Evolutionary conservation across 2,329 filamentous ascomycete genomes (phyloP), one percentile per base, ranked within the genome.

Genomic region (Cladorrhinum sp.): DNA sequence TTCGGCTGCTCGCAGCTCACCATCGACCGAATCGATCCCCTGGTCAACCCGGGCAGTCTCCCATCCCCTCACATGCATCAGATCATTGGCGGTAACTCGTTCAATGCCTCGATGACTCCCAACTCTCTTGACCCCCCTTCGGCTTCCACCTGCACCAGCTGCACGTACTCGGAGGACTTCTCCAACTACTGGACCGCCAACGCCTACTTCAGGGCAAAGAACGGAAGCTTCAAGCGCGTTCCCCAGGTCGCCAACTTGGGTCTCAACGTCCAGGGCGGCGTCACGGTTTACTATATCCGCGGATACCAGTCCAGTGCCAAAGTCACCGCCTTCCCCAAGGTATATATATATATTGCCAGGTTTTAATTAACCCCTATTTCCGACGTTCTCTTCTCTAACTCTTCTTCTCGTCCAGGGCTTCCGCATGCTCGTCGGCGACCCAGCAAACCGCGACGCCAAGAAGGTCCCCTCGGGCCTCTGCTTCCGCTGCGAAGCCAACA

Each of bases 121-220:
- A 50, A 56, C 30, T 36, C 55, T 18, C 50, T 18, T 5, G 49
- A 51, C n/a, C 72, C 72, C 18, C 70, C 70, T 2, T 65, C 64
- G 14, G 70, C 72, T 50, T 79, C 80, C 1, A 62, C 48, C 59
- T 64, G 62, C 59, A 64, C 62, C 16, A 62, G 55, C 7, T 64
- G 62, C 59, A 59, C 59, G 24, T 64, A 57, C 57, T 48, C 56
- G 24, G 62, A 64, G 46, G 62, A 64, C 30, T 62, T 64, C 42
- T 64, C 62, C 57, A 64, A 64, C 57, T 64, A 64, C 59, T 64
- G 62, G 62, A 64, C 62, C 12, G 62, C 62, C 18, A 48, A 56
- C 23, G 54, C 59, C 23, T 63, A 59, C 55, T 64, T 64, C 60
- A 50, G 42, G 14, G 60, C 60, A 12, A 55, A 56, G 51, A 64